Percentiles rank a stretch among this genome's conserved stretches.
Evolutionary conservation across 2,329 filamentous ascomycete genomes (phyloP).

Genomic region (Aspergillus sp.): DNA sequence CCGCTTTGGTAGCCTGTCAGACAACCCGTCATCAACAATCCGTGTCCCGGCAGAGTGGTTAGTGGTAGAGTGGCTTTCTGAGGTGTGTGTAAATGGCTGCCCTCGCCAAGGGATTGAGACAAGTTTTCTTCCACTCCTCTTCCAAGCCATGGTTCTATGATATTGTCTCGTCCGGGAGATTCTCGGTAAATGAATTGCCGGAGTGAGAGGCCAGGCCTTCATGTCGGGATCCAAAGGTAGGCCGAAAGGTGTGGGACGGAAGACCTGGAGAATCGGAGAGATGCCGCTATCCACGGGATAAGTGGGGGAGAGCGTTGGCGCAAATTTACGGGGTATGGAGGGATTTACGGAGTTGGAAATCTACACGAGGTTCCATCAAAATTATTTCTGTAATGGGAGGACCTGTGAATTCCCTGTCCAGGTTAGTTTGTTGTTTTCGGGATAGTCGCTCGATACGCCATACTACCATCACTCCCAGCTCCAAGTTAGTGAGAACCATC

Average conservation of each 20-base stretch:
- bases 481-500: no score
- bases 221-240: not conserved
- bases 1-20: not conserved
- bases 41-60: not conserved
- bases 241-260: not conserved
- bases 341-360: not conserved
- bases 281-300: not conserved
- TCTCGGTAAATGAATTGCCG: not conserved
- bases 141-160: not conserved
- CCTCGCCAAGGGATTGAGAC: no score
- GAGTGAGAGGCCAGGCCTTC: not conserved
- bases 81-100: no score
- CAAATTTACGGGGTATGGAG: not conserved
- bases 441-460: no score
- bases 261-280: not conserved
- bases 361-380: no score
- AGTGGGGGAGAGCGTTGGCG: no score
- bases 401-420: no score
- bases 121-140: no score
- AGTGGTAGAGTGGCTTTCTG: no score
- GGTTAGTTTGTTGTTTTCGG: no score
- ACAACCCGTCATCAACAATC: not conserved
- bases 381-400: no score
- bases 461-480: no score
- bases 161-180: not conserved